Percentiles rank a stretch among this genome's conserved stretches.
Evolutionary conservation across 129 eudicot species (phyloP).

Genomic region (Chrysanthemum seticuspe): DNA sequence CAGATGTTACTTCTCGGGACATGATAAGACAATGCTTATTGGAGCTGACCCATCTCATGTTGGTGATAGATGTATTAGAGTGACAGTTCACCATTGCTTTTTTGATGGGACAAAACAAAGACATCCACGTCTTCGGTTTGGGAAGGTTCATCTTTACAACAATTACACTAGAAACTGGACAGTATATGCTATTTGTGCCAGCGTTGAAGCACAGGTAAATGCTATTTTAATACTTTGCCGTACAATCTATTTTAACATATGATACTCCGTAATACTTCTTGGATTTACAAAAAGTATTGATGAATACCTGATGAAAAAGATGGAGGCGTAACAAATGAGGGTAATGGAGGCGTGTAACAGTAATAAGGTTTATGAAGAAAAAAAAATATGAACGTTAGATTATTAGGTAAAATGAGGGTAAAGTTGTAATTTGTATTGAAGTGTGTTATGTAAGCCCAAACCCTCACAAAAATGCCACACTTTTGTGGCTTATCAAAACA

Average conservation of each 20-base stretch:
- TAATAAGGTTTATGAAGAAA: no score
- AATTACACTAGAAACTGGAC: conserved; percentile 87
- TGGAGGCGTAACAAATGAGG: no score
- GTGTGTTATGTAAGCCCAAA: no score
- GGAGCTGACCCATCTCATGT: conserved; percentile 82
- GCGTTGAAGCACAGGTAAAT: conserved; percentile 91
- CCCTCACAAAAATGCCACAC: no score
- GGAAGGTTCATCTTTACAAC: conserved; percentile 85
- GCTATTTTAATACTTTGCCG: background rate
- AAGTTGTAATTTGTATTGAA: no score
- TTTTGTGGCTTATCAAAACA: no score
- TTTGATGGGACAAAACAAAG: conserved; percentile 90
- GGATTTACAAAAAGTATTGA: background rate
- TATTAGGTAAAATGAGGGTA: no score
- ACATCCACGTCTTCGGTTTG: conserved; percentile 88
- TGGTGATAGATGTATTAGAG: conserved; percentile 84
- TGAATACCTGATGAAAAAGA: no score
- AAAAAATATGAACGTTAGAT: no score
- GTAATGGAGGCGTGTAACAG: no score
- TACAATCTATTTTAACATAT: background rate
- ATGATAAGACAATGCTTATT: conserved; percentile 88
- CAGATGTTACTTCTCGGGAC: conserved; percentile 68
- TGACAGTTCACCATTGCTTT: conserved; percentile 94
- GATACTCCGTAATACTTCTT: background rate
- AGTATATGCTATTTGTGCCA: conserved; percentile 86